phyloP scores from a whole-genome alignment of 2,329 filamentous ascomycete genomes.

The Pyrenophora graminea region DNA sequence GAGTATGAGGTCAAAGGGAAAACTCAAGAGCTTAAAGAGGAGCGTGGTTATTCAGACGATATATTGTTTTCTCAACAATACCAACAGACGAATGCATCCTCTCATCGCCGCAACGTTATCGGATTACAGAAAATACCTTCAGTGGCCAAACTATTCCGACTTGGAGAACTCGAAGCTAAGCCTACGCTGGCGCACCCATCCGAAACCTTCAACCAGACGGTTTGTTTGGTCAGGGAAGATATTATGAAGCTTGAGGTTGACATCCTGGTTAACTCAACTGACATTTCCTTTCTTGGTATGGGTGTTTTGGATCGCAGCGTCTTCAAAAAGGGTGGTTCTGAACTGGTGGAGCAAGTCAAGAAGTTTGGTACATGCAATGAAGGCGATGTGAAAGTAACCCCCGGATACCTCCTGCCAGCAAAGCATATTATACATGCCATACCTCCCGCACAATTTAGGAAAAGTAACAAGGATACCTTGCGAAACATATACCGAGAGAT shows the following conservation, averaged over 20 bases:
- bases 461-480: constrained; percentile 29
- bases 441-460: constrained; percentile 30
- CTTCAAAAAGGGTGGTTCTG: constrained; percentile 36
- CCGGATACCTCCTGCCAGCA: constrained; percentile 34
- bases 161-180: constrained; percentile 29
- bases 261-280: constrained; percentile 41
- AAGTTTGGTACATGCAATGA: constrained; percentile 31
- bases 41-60: constrained; percentile 30
- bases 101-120: constrained; percentile 21
- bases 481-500: constrained; percentile 38
- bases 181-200: constrained; percentile 30
- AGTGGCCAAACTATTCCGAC: constrained; percentile 32
- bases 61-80: constrained; percentile 32
- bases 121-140: constrained; percentile 34
- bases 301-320: constrained; percentile 38
- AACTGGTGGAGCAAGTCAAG: constrained; percentile 26
- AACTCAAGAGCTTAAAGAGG: constrained; percentile 15
- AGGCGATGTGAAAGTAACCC: constrained; percentile 35
- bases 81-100: constrained; percentile 8
- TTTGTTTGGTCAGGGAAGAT: constrained; percentile 38
- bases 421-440: constrained; percentile 38
- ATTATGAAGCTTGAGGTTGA: constrained; percentile 42
- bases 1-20: constrained; percentile 27
- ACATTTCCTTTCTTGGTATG: constrained; percentile 29
- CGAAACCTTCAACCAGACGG: constrained; percentile 30